Evolutionary conservation across 2,329 filamentous ascomycete genomes (phyloP).

Genomic region (Penicillium expansum): DNA sequence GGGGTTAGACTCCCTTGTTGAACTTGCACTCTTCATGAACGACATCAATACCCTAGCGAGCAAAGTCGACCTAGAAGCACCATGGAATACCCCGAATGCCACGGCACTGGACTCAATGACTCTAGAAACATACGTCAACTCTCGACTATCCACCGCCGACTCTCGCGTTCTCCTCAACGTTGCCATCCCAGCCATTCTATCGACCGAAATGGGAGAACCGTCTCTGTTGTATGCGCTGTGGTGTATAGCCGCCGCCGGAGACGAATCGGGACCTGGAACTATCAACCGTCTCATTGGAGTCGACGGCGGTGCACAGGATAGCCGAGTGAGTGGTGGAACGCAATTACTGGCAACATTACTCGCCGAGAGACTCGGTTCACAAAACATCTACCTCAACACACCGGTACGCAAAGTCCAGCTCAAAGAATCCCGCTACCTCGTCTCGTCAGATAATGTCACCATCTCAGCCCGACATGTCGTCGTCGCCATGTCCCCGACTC

Average conservation of each 20-base stretch:
- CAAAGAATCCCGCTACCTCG: not conserved
- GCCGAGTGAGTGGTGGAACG: not conserved
- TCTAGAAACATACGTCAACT: conserved; percentile 2
- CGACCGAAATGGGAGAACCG: not conserved
- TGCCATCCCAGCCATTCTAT: not conserved
- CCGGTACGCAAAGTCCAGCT: conserved; percentile 1
- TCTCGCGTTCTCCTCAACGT: not conserved
- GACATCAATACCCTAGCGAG: conserved; percentile 4
- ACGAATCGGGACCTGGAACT: not conserved
- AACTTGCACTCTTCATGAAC: conserved; percentile 2
- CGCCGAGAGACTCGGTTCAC: not conserved
- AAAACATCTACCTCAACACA: not conserved
- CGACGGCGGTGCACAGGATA: not conserved
- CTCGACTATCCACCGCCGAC: conserved; percentile 6
- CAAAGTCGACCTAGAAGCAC: not conserved
- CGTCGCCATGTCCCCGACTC: conserved; percentile 2
- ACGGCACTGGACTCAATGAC: conserved; percentile 1
- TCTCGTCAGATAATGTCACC: not conserved
- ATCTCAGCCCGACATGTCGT: conserved; percentile 3
- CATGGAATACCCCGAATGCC: conserved; percentile 3
- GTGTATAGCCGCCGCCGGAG: conserved; percentile 2
- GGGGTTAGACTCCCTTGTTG: not conserved
- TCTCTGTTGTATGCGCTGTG: not conserved
- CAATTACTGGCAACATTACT: not conserved
- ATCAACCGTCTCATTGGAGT: conserved; percentile 5